phyloP scores from a whole-genome alignment of 1,284 basidiomycete genomes.

The Ceratobasidium papillatum region DNA sequence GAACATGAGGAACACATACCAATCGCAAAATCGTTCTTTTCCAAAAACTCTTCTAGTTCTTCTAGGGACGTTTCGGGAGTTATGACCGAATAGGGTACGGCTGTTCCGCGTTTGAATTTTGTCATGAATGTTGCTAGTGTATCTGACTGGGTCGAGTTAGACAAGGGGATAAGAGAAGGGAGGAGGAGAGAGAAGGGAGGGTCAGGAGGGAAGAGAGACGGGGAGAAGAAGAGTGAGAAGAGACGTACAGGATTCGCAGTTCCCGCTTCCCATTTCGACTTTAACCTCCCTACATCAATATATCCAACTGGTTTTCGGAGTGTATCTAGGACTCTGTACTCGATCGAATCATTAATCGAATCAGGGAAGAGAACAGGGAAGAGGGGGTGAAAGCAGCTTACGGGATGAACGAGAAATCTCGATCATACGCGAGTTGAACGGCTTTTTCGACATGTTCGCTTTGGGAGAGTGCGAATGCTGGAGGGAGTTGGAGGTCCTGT shows the following conservation, averaged over 20 bases:
- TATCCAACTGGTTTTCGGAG: constrained; percentile 82
- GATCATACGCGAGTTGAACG: constrained; percentile 85
- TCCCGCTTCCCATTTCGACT: constrained; percentile 78
- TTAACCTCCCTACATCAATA: constrained; percentile 77
- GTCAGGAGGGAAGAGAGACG: no score
- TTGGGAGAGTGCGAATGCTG: constrained; percentile 82
- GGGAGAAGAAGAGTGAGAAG: no score
- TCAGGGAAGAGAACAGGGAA: not conserved
- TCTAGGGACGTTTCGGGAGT: constrained; percentile 79
- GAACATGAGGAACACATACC: constrained; percentile 58
- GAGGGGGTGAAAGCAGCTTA: constrained; percentile 59
- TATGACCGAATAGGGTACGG: constrained; percentile 75
- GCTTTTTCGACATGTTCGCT: constrained; percentile 76
- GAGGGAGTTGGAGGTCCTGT: constrained; percentile 89
- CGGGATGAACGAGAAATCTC: constrained; percentile 92
- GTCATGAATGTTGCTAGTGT: constrained; percentile 74
- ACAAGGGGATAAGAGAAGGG: not conserved
- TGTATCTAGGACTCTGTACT: constrained; percentile 73
- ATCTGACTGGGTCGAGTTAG: constrained; percentile 59
- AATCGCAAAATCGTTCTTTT: constrained; percentile 76
- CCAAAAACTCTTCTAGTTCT: constrained; percentile 79
- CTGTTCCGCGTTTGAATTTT: constrained; percentile 73
- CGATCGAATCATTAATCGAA: not conserved
- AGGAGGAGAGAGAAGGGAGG: not conserved
- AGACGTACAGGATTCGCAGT: constrained; percentile 71